Evolutionary conservation across 2,329 filamentous ascomycete species (phyloP).

Genomic region (Colletotrichum gigasporum): DNA sequence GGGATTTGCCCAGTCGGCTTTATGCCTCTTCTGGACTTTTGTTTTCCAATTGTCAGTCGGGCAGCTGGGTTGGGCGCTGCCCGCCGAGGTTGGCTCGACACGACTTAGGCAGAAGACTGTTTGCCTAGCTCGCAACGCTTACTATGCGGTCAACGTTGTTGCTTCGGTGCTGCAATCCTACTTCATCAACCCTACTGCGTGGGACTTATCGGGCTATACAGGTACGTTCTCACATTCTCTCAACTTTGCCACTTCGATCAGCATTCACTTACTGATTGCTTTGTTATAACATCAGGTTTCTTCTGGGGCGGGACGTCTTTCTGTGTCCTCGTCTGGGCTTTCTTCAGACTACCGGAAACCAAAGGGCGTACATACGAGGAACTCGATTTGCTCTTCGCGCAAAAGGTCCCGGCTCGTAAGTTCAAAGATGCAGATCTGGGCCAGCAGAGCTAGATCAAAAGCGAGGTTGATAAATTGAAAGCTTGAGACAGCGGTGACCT

Average conservation of each 20-base stretch:
- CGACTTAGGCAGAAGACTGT: constrained; percentile 44
- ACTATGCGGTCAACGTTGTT: constrained; percentile 31
- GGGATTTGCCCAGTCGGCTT: constrained; percentile 41
- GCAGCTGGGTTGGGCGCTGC: constrained; percentile 35
- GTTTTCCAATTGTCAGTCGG: constrained; percentile 27
- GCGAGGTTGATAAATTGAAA: too few relatives aligned
- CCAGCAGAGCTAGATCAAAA: too few relatives aligned
- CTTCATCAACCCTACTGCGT: constrained; percentile 47
- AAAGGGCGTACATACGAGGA: constrained; percentile 38
- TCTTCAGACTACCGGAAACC: constrained; percentile 38
- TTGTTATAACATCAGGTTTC: constrained; percentile 31
- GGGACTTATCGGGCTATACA: constrained; percentile 49
- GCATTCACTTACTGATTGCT: neutral
- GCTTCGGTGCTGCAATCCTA: constrained; percentile 41
- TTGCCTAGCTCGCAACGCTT: constrained; percentile 40
- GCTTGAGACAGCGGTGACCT: too few relatives aligned
- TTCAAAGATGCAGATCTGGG: neutral
- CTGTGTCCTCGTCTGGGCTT: constrained; percentile 34
- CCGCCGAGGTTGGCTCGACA: constrained; percentile 43
- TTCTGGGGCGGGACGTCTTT: constrained; percentile 33
- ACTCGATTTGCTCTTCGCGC: constrained; percentile 32
- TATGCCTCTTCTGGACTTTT: constrained; percentile 34
- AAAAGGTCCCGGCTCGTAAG: neutral
- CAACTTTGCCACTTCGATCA: neutral
- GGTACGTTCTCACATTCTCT: constrained; percentile 41